These are phyloP conservation scores for Aspergillus wentii DNA, from an alignment of 495 filamentous ascomycete genomes.

Conservation along the genomic window DNA sequence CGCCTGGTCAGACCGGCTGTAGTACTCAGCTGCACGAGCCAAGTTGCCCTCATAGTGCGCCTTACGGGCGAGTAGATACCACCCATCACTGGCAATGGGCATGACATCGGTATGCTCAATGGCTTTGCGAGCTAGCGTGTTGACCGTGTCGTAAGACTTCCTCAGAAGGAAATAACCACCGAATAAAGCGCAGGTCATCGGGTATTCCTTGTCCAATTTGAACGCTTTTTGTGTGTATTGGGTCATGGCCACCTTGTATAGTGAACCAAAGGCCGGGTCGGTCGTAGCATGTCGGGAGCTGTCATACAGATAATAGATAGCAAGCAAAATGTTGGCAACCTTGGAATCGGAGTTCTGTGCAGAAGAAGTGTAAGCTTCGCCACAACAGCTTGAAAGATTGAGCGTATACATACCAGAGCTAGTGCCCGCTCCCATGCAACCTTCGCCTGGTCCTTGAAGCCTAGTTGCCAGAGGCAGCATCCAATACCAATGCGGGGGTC, in stretches of 20 bases:
- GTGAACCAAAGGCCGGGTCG: constrained; percentile 66
- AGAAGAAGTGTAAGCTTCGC: constrained; percentile 4
- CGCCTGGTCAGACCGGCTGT: constrained; percentile 81
- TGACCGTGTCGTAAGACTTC: constrained; percentile 71
- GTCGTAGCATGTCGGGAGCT: constrained; percentile 75
- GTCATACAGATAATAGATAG: constrained; percentile 78
- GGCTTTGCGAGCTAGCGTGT: constrained; percentile 82
- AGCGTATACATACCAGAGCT: constrained; percentile 55
- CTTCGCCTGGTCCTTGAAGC: constrained; percentile 88
- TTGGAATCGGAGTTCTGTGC: constrained; percentile 76
- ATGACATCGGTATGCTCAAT: constrained; percentile 95
- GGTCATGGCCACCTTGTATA: constrained; percentile 91
- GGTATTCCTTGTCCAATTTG: constrained; percentile 90
- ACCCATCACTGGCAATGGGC: constrained; percentile 91
- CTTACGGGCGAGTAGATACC: constrained; percentile 88
- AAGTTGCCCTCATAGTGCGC: constrained; percentile 70
- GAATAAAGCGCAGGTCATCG: constrained; percentile 85
- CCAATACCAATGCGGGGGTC: constrained; percentile 94
- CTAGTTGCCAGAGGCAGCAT: constrained; percentile 92
- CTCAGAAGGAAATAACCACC: constrained; percentile 80
- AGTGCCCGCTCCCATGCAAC: constrained; percentile 83
- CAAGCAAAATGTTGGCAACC: constrained; percentile 83
- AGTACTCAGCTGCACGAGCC: constrained; percentile 71
- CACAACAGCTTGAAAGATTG: too few relatives aligned
- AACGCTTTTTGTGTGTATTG: constrained; percentile 91